A percentile compares a stretch with the other conserved stretches of the same genome.
These are phyloP conservation scores for Linnemannia elongata DNA, from an alignment of 192 early-diverging fungal species.

Conservation along the genomic window DNA sequence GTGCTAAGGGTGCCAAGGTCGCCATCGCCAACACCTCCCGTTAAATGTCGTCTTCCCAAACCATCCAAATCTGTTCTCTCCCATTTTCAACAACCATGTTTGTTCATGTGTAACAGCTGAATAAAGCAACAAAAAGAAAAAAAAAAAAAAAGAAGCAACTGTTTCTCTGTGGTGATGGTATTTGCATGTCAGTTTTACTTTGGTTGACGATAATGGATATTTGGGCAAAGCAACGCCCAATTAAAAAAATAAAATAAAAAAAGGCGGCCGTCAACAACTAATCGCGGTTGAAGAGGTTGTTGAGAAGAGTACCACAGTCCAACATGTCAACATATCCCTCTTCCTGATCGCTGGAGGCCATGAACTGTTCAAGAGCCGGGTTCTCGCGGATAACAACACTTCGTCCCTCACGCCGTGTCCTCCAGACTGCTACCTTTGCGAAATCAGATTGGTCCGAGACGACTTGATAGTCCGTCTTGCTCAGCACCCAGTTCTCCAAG, in stretches of 20 bases:
- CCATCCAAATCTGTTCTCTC: constrained; percentile 2
- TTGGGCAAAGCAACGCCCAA: too few relatives aligned
- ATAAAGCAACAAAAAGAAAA: neutral
- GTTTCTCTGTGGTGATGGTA: too few relatives aligned
- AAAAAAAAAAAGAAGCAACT: too few relatives aligned
- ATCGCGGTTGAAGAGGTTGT: constrained; percentile 17
- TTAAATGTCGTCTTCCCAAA: constrained; percentile 60
- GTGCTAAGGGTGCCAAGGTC: constrained; percentile 82
- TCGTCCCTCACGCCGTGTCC: constrained; percentile 24
- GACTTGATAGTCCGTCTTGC: constrained; percentile 37
- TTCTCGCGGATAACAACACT: constrained; percentile 35
- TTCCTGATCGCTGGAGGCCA: neutral
- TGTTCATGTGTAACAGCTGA: constrained; percentile 6
- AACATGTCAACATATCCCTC: constrained; percentile 30
- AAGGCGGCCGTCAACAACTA: neutral
- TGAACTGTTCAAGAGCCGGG: neutral
- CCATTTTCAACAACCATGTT: neutral
- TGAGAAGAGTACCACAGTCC: constrained; percentile 28
- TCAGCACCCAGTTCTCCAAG: constrained; percentile 31
- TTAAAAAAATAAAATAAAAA: neutral
- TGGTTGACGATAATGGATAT: neutral
- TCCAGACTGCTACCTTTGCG: constrained; percentile 34
- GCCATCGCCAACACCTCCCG: constrained; percentile 87
- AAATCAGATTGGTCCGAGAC: constrained; percentile 41
- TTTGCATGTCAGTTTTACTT: neutral